phyloP scores from a whole-genome alignment of 164 flowering plant species.

The Berberis thunbergii region DNA sequence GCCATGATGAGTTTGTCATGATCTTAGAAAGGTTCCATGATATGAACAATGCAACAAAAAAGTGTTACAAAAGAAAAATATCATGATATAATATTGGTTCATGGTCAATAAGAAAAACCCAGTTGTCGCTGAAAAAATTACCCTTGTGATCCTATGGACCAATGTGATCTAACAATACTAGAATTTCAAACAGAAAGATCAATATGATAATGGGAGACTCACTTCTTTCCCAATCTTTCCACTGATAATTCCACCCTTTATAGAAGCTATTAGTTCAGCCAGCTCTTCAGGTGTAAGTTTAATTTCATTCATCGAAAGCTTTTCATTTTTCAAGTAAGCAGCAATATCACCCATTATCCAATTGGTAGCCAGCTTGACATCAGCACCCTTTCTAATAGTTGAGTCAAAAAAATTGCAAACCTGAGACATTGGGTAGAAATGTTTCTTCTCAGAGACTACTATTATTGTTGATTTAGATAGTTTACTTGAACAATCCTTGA shows the following conservation, averaged over 20 bases:
- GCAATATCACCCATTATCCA: constrained; percentile 98
- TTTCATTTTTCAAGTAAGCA: constrained; percentile 80
- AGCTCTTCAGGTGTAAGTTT: constrained; percentile 72
- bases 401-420: constrained; percentile 78
- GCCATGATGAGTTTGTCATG: too few species aligned
- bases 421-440: constrained; percentile 26
- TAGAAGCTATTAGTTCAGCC: constrained; percentile 73
- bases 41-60: too few species aligned
- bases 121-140: too few species aligned
- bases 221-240: constrained; percentile 98
- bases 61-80: too few species aligned
- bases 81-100: too few species aligned
- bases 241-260: constrained; percentile 74
- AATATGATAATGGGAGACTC: constrained; percentile 5
- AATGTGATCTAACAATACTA: background rate
- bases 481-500: background rate
- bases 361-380: constrained; percentile 79
- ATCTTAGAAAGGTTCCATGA: too few species aligned
- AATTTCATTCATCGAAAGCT: constrained; percentile 60
- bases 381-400: constrained; percentile 70
- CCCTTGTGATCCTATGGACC: background rate
- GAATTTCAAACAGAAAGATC: background rate
- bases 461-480: background rate
- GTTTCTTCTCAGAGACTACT: constrained; percentile 4
- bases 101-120: too few species aligned